Evolutionary conservation across 495 filamentous ascomycete species (phyloP).

Genomic region (Aspergillus bridgeri): DNA sequence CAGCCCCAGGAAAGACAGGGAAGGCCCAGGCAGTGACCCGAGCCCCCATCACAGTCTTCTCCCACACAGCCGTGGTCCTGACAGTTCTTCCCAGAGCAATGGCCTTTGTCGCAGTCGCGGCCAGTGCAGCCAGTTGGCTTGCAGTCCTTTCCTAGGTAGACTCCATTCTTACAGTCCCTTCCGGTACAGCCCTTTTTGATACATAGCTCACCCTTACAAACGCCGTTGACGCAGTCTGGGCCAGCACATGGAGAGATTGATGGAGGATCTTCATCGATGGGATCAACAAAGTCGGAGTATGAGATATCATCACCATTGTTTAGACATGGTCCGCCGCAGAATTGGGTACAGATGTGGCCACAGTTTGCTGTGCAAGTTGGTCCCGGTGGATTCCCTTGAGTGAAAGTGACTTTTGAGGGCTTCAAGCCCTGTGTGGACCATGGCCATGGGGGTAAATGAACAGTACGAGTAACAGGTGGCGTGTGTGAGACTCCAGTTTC

Average conservation of each 20-base stretch:
- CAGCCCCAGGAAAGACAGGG: constrained; percentile 5
- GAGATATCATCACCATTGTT: neutral
- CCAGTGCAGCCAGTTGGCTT: neutral
- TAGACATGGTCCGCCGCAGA: constrained; percentile 9
- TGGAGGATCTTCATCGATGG: neutral
- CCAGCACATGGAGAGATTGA: neutral
- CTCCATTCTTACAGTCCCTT: constrained; percentile 1
- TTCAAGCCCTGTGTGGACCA: neutral
- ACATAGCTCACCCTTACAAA: neutral
- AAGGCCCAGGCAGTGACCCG: constrained; percentile 1
- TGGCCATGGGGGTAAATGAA: constrained; percentile 2
- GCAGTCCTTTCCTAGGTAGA: constrained; percentile 2
- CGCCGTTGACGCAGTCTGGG: constrained; percentile 7
- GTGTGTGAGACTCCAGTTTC: neutral
- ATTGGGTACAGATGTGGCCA: constrained; percentile 5
- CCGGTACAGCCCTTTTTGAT: constrained; percentile 6
- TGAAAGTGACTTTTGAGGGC: constrained; percentile 1
- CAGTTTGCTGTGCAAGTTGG: constrained; percentile 11
- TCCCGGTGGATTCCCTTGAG: constrained; percentile 3
- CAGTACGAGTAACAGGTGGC: neutral
- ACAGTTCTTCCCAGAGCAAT: neutral
- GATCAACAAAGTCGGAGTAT: constrained; percentile 2
- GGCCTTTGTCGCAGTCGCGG: constrained; percentile 1
- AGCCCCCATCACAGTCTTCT: neutral
- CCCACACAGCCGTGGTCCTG: constrained; percentile 5